Evolutionary conservation across 768 basidiomycete genomes (phyloP).

Genomic region (Paxillus ammoniavirescens): DNA sequence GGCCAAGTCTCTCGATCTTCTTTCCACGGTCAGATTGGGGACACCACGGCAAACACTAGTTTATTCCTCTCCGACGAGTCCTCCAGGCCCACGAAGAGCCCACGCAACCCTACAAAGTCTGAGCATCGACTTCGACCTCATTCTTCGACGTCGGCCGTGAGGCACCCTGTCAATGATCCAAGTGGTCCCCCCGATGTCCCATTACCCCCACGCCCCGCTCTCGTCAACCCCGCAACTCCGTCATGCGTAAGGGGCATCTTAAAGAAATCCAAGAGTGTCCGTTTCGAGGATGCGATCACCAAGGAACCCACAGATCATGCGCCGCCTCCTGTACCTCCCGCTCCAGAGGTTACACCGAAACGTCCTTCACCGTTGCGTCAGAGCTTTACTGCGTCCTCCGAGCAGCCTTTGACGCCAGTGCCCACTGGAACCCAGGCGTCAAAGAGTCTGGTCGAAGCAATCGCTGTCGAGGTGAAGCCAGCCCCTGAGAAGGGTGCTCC

Average conservation of each 20-base stretch:
- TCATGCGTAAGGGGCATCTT: slow-evolving; percentile 35
- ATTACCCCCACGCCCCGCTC: slow-evolving; percentile 21
- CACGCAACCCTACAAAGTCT: background rate
- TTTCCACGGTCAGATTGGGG: background rate
- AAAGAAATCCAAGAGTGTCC: slow-evolving; percentile 40
- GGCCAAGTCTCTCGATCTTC: background rate
- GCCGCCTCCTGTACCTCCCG: background rate
- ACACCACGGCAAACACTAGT: slow-evolving; percentile 3
- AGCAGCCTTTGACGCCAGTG: slow-evolving; percentile 13
- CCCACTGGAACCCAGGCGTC: slow-evolving; percentile 1
- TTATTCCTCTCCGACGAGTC: slow-evolving; percentile 11
- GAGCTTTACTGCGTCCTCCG: background rate
- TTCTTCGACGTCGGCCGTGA: background rate
- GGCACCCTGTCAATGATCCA: slow-evolving; percentile 6
- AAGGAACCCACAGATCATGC: slow-evolving; percentile 2
- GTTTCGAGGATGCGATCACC: slow-evolving; percentile 29
- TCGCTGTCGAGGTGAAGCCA: background rate
- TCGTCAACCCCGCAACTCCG: slow-evolving; percentile 27
- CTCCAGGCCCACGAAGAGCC: slow-evolving; percentile 10
- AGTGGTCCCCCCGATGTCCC: slow-evolving; percentile 19
- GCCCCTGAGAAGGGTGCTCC: slow-evolving; percentile 1
- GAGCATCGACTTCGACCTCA: background rate
- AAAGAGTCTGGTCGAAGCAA: background rate
- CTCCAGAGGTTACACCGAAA: slow-evolving; percentile 1
- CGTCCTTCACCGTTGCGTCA: slow-evolving; percentile 7